These are phyloP conservation scores for Phytopythium ostracodes DNA, from an alignment of 352 stramenopile species.

Conservation along the genomic window DNA sequence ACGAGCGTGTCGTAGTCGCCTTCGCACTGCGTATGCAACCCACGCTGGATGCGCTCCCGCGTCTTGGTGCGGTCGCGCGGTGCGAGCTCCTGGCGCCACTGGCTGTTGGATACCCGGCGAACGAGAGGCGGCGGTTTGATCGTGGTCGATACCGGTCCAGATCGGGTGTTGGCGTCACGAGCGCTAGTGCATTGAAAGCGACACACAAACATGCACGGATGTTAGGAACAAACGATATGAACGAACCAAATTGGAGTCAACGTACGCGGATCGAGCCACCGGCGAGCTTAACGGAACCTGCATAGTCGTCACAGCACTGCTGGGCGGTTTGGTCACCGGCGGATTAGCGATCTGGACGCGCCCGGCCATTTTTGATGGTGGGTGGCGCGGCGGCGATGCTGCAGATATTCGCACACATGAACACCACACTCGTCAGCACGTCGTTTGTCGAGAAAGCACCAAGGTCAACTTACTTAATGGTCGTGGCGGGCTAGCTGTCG, in stretches of 20 bases:
- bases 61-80: conserved; percentile 53
- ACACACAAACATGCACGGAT: neutral
- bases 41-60: conserved; percentile 57
- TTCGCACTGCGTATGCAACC: conserved; percentile 44
- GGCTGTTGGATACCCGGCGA: conserved; percentile 29
- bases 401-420: neutral
- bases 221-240: neutral
- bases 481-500: conserved; percentile 26
- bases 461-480: conserved; percentile 13
- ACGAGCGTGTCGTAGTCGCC: conserved; percentile 68
- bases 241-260: neutral
- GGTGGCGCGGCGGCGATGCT: conserved; percentile 20
- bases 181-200: neutral
- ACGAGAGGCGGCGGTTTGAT: conserved; percentile 35
- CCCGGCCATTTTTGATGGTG: conserved; percentile 7
- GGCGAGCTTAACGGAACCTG: conserved; percentile 2
- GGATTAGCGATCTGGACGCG: conserved; percentile 1
- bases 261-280: neutral
- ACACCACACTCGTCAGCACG: neutral
- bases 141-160: neutral
- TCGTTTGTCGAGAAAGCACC: neutral
- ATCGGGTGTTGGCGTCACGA: neutral
- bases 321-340: neutral
- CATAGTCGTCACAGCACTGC: neutral
- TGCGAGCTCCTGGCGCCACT: conserved; percentile 62